Evolutionary conservation across 805 yeast species (phyloP).

Genomic region (Huiozyma naganishii): DNA sequence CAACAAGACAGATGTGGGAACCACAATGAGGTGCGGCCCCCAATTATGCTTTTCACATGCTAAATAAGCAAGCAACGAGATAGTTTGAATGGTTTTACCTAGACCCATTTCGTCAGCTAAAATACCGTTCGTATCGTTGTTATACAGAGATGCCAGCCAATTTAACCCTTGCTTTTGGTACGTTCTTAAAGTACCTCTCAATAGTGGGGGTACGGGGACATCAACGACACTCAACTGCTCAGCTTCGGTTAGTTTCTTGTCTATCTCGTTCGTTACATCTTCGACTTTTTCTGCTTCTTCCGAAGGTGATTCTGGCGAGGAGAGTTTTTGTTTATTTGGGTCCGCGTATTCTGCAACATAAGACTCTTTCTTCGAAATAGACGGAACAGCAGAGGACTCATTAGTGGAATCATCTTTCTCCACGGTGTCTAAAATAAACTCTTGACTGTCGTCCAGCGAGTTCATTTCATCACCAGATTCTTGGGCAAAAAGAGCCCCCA

Average conservation of each 20-base stretch:
- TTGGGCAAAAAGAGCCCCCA: slow-evolving; percentile 2
- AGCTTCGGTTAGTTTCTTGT: slow-evolving; percentile 1
- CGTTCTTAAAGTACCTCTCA: slow-evolving; percentile 75
- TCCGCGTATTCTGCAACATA: no score
- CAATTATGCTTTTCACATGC: slow-evolving; percentile 91
- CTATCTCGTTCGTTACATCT: background rate
- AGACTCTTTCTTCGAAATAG: no score
- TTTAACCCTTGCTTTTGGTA: slow-evolving; percentile 95
- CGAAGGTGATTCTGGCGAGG: no score
- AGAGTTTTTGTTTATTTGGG: no score
- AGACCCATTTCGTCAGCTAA: slow-evolving; percentile 99
- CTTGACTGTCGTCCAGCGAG: slow-evolving; percentile 4
- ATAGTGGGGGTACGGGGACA: slow-evolving; percentile 65
- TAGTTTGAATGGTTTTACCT: slow-evolving; percentile 95
- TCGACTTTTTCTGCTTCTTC: background rate
- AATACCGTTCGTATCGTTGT: slow-evolving; percentile 89
- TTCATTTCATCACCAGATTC: slow-evolving; percentile 11
- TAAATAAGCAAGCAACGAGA: slow-evolving; percentile 69
- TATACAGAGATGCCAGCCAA: slow-evolving; percentile 91
- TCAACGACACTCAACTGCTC: slow-evolving; percentile 41
- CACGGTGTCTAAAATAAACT: slow-evolving; percentile 1
- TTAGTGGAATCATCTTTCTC: no score
- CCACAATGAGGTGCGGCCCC: slow-evolving; percentile 97
- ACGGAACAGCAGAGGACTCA: no score
- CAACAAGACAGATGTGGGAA: slow-evolving; percentile 93